Conservation (phyloP, 176 grass and related monocot species). For the Musa troglodytarum region DNA sequence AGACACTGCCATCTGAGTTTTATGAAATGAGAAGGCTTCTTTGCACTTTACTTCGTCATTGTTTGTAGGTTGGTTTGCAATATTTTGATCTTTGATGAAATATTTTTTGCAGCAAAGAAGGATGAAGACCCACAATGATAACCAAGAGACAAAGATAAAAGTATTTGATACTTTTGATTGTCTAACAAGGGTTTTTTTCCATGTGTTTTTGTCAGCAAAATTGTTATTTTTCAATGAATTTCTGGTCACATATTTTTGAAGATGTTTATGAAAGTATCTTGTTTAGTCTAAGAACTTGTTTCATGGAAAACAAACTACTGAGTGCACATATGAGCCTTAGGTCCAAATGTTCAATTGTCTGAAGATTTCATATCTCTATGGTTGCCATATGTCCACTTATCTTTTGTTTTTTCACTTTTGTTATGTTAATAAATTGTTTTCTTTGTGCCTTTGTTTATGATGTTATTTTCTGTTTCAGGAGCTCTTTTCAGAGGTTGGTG, state of each 20-base stretch:
- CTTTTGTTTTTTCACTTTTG: not conserved
- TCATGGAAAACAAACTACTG: not conserved
- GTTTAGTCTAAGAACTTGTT: not conserved
- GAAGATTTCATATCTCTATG: too few relatives aligned
- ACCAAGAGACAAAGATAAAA: not conserved
- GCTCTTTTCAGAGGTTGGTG: conserved; percentile 80
- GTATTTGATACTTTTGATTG: not conserved
- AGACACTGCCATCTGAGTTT: too few relatives aligned
- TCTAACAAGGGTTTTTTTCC: not conserved
- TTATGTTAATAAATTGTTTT: not conserved
- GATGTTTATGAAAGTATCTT: not conserved
- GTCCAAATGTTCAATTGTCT: too few relatives aligned
- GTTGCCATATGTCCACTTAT: not conserved
- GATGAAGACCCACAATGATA: too few relatives aligned
- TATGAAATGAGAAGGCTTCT: too few relatives aligned
- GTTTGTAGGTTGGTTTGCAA: too few relatives aligned
- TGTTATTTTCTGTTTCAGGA: conserved; percentile 40
- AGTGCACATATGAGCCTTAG: too few relatives aligned
- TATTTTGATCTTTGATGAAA: too few relatives aligned
- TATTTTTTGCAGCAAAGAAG: too few relatives aligned
- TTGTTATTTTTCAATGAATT: not conserved
- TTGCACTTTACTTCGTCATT: too few relatives aligned
- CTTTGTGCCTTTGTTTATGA: not conserved
- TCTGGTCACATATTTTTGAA: not conserved
- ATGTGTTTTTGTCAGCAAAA: not conserved